Evolutionary conservation across 2,329 filamentous ascomycete genomes (phyloP).

Genomic region (Tolypocladium amazonense): DNA sequence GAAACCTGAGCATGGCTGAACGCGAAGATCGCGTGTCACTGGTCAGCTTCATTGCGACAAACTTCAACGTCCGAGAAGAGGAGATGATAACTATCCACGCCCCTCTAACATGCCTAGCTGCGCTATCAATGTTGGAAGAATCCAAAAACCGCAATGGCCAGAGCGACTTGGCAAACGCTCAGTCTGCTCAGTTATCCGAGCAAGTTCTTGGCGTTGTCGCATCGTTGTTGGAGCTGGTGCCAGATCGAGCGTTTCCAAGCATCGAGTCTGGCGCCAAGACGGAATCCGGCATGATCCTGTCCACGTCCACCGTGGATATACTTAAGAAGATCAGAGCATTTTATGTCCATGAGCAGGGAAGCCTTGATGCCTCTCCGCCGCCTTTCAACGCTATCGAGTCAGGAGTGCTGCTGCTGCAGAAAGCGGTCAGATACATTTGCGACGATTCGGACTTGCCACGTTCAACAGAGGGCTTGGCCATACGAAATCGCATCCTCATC

Average conservation of each 20-base stretch:
- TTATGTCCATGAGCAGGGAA: conserved; percentile 61
- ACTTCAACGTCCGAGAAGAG: conserved; percentile 92
- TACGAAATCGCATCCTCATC: conserved; percentile 49
- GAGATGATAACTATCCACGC: conserved; percentile 88
- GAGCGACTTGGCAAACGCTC: conserved; percentile 19
- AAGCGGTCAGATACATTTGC: conserved; percentile 42
- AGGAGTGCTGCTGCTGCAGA: conserved; percentile 53
- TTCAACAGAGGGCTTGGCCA: conserved; percentile 37
- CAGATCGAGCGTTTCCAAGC: conserved; percentile 47
- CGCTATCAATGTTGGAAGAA: conserved; percentile 57
- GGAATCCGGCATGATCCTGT: conserved; percentile 2
- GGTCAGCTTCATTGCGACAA: conserved; percentile 68
- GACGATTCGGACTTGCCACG: conserved; percentile 31
- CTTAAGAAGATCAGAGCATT: conserved; percentile 53
- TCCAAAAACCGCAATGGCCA: conserved; percentile 26
- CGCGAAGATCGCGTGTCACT: conserved; percentile 57
- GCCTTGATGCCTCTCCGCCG: conserved; percentile 47
- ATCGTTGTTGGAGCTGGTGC: conserved; percentile 51
- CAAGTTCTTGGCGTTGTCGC: conserved; percentile 38
- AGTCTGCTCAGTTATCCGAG: conserved; percentile 17
- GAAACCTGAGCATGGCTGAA: conserved; percentile 30
- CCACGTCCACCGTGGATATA: conserved; percentile 33
- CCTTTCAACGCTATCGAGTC: conserved; percentile 47
- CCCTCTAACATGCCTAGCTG: conserved; percentile 49
- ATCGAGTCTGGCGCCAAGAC: conserved; percentile 1